Evolutionary conservation across 305 asterid species (phyloP).

Genomic region (Euphrasia arctica): DNA sequence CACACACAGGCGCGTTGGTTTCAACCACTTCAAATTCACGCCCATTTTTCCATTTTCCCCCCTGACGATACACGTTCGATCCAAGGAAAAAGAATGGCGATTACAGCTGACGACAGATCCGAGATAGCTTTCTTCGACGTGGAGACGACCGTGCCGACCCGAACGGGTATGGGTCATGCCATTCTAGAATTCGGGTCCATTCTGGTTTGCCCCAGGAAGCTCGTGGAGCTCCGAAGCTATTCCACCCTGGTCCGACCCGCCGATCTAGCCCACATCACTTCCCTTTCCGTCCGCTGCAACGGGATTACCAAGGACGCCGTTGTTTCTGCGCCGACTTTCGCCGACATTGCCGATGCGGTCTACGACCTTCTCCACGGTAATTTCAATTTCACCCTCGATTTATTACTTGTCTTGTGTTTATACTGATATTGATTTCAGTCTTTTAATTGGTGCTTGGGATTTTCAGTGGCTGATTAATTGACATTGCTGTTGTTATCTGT

Average conservation of each 20-base stretch:
- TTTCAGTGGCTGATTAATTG: constrained; percentile 7
- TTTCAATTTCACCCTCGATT: constrained; percentile 21
- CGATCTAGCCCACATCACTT: constrained; percentile 56
- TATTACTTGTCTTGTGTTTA: neutral
- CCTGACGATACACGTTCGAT: too few relatives aligned
- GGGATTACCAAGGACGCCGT: constrained; percentile 72
- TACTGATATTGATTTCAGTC: neutral
- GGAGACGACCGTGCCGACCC: constrained; percentile 84
- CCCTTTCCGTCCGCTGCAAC: constrained; percentile 73
- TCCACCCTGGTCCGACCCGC: constrained; percentile 72
- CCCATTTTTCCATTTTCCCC: too few relatives aligned
- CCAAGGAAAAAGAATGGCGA: constrained; percentile 29
- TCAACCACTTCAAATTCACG: too few relatives aligned
- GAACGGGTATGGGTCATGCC: constrained; percentile 63
- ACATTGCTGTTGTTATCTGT: constrained; percentile 18
- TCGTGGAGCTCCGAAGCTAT: constrained; percentile 71
- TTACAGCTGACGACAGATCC: constrained; percentile 43
- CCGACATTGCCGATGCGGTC: constrained; percentile 69
- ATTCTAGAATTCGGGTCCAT: constrained; percentile 88
- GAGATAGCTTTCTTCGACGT: constrained; percentile 95
- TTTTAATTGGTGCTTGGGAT: constrained; percentile 11
- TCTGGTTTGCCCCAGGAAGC: constrained; percentile 89
- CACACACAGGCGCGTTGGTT: too few relatives aligned
- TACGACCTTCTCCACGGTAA: constrained; percentile 54
- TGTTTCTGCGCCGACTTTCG: constrained; percentile 63